Base-by-base conservation (phyloP, 148 eudicot species). In the Cornus controversa region DNA sequence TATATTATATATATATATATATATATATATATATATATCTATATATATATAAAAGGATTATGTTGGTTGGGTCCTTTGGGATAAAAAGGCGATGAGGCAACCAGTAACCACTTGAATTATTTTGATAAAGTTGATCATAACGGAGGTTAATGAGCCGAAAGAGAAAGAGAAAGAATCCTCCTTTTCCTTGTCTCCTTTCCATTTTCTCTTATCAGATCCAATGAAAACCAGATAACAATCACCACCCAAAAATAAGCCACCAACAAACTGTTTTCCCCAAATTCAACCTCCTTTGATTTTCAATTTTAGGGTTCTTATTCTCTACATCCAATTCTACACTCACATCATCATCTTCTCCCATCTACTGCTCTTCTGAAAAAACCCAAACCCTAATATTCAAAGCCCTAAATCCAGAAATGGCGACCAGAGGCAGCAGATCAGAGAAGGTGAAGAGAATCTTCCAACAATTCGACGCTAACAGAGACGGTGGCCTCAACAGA, bases 381-480 rank as follows among this genome's bases (percentile, higher is more conserved):
- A 40, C 45, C 45, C 45, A 4, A 40, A 40, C 81, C 89, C 76
- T 31, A 20, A 63, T 60, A 28, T 67, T 58, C 26, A 74, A 68
- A 65, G 75, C 77, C 73, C 74, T 64, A 31, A 42, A 63, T 14
- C 20, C 3, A 8, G 45, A 42, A 79, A 92, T 92, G 98, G 79
- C 92, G 71, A 85, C 89, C 10, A 84, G 96, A 45, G 98, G 97
- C 62, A 84, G 88, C 74, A 89, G 99, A 92, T 88, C 97, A 69
- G 97, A 92, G 83, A 96, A 96, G 63, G 99, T 96, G 13, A 84
- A 81, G 79, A 74, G 90, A 57, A 96, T 96, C 15, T 96, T 96
- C 88, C 85, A 85, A 66, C 95, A 96, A 84, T 96, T 96, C 74
- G 99, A 96, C 29, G 40, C 65, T 45, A 93, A 96, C 77, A 82